These are phyloP conservation scores for Lagenidium sp. DNA, from an alignment of 352 stramenopile species.

Conservation along the genomic window DNA sequence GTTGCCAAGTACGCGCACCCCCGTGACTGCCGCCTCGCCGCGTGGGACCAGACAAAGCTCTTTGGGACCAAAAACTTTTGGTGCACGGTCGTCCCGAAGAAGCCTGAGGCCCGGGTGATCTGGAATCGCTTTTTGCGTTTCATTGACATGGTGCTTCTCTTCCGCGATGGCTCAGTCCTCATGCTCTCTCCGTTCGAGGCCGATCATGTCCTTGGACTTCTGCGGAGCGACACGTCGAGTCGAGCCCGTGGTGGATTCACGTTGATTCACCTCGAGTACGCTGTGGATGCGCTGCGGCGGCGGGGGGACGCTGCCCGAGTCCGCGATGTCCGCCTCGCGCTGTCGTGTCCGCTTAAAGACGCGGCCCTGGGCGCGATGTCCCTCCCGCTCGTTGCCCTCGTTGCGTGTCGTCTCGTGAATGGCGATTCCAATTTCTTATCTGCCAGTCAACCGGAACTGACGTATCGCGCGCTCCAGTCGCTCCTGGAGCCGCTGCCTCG, in stretches of 20 bases:
- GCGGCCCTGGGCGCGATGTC: not conserved
- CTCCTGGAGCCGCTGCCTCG: conserved; percentile 10
- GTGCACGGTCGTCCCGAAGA: conserved; percentile 3
- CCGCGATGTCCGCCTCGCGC: not conserved
- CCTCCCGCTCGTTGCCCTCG: conserved; percentile 1
- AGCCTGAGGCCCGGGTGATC: not conserved
- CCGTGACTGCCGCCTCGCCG: conserved; percentile 2
- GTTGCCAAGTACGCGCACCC: no score
- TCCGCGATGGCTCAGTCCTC: conserved; percentile 23
- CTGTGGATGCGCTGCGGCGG: not conserved
- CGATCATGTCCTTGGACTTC: conserved; percentile 25
- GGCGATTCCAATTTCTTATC: conserved; percentile 1
- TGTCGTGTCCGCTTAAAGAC: conserved; percentile 1
- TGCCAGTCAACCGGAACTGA: not conserved
- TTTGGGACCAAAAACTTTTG: conserved; percentile 43
- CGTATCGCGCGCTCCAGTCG: conserved; percentile 6
- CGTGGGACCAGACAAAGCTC: conserved; percentile 14
- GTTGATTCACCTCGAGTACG: conserved; percentile 3
- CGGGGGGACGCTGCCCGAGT: not conserved
- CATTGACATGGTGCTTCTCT: conserved; percentile 25
- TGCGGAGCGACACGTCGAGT: conserved; percentile 3
- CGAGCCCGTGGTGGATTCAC: not conserved
- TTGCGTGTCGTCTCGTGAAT: conserved; percentile 2
- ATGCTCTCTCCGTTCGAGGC: conserved; percentile 29
- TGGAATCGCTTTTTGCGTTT: conserved; percentile 7